Percentiles rank a stretch among this genome's conserved stretches.
Evolutionary conservation across 2,329 filamentous ascomycete genomes (phyloP).

Genomic region (Zasmidium angulare): DNA sequence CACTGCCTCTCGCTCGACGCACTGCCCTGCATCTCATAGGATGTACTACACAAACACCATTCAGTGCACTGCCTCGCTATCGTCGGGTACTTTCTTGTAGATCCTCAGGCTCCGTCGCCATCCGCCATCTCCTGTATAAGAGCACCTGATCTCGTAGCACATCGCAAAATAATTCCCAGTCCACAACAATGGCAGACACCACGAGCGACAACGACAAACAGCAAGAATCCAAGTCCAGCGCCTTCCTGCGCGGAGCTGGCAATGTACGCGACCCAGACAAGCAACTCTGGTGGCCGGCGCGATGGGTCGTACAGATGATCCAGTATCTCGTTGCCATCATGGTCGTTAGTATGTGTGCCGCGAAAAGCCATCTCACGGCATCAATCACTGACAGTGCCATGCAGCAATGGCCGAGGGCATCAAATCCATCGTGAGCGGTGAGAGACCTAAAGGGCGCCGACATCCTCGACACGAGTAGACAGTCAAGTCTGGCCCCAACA

Average conservation of each 20-base stretch:
- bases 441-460: conserved; percentile 13
- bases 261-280: conserved; percentile 27
- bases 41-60: background rate
- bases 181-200: conserved; percentile 10
- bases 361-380: background rate
- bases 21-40: background rate
- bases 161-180: background rate
- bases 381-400: conserved; percentile 4
- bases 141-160: background rate
- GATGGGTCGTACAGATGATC: conserved; percentile 27
- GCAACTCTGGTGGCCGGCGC: conserved; percentile 28
- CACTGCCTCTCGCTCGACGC: background rate
- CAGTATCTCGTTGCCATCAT: conserved; percentile 29
- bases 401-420: conserved; percentile 25
- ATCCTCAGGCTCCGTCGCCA: background rate
- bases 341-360: conserved; percentile 22
- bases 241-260: conserved; percentile 28
- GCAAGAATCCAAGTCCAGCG: conserved; percentile 19
- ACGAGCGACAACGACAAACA: background rate
- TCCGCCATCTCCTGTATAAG: background rate
- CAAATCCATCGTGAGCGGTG: conserved; percentile 22
- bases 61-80: background rate
- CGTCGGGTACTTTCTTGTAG: background rate
- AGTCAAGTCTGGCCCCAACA: too few relatives aligned
- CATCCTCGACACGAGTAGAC: background rate